Percentiles rank a stretch among this genome's conserved stretches.
phyloP scores from a whole-genome alignment of 768 basidiomycete species.

The Dentipellis fragilis region DNA sequence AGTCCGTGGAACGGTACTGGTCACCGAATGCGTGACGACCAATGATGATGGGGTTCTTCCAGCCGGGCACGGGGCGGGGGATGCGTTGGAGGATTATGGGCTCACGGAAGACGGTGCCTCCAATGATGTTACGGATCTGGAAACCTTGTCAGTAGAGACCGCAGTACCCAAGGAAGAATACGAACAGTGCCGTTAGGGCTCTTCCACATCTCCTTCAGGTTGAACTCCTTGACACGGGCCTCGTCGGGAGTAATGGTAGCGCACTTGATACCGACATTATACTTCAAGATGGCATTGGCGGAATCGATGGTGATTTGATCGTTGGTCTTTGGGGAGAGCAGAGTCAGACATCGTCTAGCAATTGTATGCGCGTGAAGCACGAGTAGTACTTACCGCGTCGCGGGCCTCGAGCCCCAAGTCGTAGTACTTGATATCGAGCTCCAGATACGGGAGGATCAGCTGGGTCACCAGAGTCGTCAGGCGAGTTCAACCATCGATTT shows the following conservation, averaged over 20 bases:
- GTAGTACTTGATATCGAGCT: constrained; percentile 96
- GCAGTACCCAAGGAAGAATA: constrained; percentile 7
- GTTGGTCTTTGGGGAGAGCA: constrained; percentile 52
- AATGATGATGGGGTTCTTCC: constrained; percentile 93
- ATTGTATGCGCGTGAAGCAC: background rate
- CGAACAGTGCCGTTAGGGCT: constrained; percentile 90
- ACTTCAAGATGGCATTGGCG: constrained; percentile 87
- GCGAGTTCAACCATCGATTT: background rate
- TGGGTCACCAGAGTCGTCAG: constrained; percentile 21
- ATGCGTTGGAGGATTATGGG: constrained; percentile 89
- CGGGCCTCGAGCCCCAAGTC: constrained; percentile 94
- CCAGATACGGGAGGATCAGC: constrained; percentile 92
- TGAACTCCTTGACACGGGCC: constrained; percentile 92
- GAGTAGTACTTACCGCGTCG: constrained; percentile 50
- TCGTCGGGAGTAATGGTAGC: constrained; percentile 99
- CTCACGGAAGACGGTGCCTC: constrained; percentile 97
- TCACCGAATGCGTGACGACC: constrained; percentile 98
- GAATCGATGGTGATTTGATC: constrained; percentile 91
- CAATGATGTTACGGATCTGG: constrained; percentile 93
- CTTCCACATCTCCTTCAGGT: constrained; percentile 98
- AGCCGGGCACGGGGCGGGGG: constrained; percentile 91
- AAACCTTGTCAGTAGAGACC: background rate
- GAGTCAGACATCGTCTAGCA: background rate
- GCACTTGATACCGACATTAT: constrained; percentile 98
- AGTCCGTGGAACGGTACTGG: constrained; percentile 94